phyloP scores from a whole-genome alignment of 2,329 filamentous ascomycete genomes.

The Ilyonectria mors-panacis region DNA sequence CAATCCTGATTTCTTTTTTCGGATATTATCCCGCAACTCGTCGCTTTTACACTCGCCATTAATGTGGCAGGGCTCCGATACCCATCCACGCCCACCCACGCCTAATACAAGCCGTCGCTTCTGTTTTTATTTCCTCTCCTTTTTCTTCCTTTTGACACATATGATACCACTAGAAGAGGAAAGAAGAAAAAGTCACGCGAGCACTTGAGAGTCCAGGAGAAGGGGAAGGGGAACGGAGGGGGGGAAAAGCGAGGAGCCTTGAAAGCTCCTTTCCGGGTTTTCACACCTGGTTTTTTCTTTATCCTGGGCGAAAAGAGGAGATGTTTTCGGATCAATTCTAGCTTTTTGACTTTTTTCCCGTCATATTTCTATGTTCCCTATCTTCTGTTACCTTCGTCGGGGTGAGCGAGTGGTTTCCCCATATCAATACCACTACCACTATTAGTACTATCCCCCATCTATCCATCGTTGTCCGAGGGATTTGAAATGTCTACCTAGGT shows the following conservation, averaged over 20 bases:
- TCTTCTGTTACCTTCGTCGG: constrained; percentile 26
- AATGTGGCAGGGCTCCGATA: constrained; percentile 30
- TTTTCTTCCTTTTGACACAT: constrained; percentile 42
- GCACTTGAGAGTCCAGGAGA: constrained; percentile 38
- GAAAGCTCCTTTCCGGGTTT: constrained; percentile 15
- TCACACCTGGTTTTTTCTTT: constrained; percentile 22
- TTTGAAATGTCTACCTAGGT: constrained; percentile 32
- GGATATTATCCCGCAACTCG: constrained; percentile 35
- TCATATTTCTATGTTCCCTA: constrained; percentile 26
- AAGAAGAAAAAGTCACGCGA: constrained; percentile 45
- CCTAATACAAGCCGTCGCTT: constrained; percentile 47
- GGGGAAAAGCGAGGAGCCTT: constrained; percentile 25
- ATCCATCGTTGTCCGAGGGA: constrained; percentile 15
- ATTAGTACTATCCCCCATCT: constrained; percentile 12
- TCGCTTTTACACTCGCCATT: constrained; percentile 33
- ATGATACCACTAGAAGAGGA: constrained; percentile 52
- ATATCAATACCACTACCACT: constrained; percentile 10
- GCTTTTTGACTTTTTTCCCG: constrained; percentile 20
- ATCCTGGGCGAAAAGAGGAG: constrained; percentile 35
- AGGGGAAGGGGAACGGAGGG: constrained; percentile 24
- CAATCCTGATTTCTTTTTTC: constrained; percentile 28
- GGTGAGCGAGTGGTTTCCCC: constrained; percentile 13
- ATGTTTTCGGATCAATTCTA: constrained; percentile 30
- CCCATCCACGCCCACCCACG: constrained; percentile 35
- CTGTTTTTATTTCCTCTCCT: constrained; percentile 41